Base-by-base conservation (phyloP, 1,284 basidiomycete genomes). In the Sporisorium graminicola region DNA sequence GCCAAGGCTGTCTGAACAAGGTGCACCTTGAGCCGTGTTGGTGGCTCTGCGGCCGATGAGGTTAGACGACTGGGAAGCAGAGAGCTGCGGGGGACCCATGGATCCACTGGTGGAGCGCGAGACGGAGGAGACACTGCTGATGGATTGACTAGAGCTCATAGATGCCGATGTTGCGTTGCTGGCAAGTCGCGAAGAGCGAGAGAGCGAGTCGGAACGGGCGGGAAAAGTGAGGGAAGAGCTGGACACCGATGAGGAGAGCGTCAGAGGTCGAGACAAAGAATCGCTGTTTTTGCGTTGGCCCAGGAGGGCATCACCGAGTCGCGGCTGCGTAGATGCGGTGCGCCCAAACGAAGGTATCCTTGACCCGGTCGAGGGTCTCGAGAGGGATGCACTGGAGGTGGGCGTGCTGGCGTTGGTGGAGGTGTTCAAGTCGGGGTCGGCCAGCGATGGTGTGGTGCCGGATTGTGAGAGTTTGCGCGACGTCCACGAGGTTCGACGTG, bases 251-350 rank as follows among this genome's bases (percentile, higher is more conserved):
- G 75, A 54, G 16, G 66, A 49, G 57, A 77, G 35, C 26, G 49
- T 51, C 18, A 22, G 8, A 22, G 65, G 56, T 10, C 65, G 64
- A 18, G 70, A 59, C 12, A 60, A 60, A 13, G 63, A 58, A 44
- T 77, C 75, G 67, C 75, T 77, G 5, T 40, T 27, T 53, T 77
- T 77, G 20, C 75, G 53, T 49, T 74, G 70, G n/a, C 64, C 75
- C 20, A 77, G 58, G 9, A 77, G 64, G 1, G 70, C 63, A 50
- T 77, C 75, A 7, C 75, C 75, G n/a, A 77, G 66, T n/a, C 75
- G 70, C 27, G 67, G 59, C 6, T 74, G 71, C 0, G 60, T 40
- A 5, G 65, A 65, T 35, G 55, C 58, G 2, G 55, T 59, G 60
- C 71, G 70, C 40, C 71, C 66, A 26, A 73, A 61, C 14, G 75